Percentiles rank a stretch among this genome's conserved stretches.
These are phyloP conservation scores for Lentinula guzmanii DNA, from an alignment of 768 basidiomycete genomes.

Conservation along the genomic window DNA sequence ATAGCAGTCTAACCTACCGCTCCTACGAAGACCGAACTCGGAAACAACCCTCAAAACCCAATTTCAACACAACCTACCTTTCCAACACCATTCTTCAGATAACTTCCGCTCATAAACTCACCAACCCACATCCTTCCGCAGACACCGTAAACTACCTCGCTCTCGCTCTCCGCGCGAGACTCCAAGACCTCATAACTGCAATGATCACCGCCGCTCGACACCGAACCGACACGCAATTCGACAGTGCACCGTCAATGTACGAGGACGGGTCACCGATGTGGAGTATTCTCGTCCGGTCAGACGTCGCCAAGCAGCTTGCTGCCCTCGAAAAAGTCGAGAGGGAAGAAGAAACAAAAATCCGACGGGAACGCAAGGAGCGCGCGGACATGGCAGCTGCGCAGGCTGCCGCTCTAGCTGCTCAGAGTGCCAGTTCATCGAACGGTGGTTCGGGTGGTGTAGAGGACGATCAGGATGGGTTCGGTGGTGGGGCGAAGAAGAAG, in stretches of 20 bases:
- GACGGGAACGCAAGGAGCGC: slow-evolving; percentile 75
- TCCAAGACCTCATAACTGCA: slow-evolving; percentile 60
- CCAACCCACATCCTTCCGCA: slow-evolving; percentile 44
- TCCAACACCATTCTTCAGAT: slow-evolving; percentile 64
- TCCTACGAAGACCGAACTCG: slow-evolving; percentile 72
- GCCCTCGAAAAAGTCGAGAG: slow-evolving; percentile 74
- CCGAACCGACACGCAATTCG: slow-evolving; percentile 66
- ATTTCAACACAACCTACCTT: slow-evolving; percentile 63
- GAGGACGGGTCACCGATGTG: slow-evolving; percentile 74
- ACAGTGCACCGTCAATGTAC: slow-evolving; percentile 60
- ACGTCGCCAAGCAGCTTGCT: slow-evolving; percentile 72
- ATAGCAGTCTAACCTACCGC: slow-evolving; percentile 57
- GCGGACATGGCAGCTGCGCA: slow-evolving; percentile 68
- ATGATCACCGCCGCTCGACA: slow-evolving; percentile 68
- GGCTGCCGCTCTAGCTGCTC: slow-evolving; percentile 55
- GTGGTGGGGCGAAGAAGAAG: slow-evolving; percentile 60
- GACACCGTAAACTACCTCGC: slow-evolving; percentile 76
- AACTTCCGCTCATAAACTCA: slow-evolving; percentile 63
- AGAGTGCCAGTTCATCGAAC: slow-evolving; percentile 31
- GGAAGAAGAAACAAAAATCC: slow-evolving; percentile 74
- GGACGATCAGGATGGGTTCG: slow-evolving; percentile 38
- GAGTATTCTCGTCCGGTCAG: slow-evolving; percentile 69
- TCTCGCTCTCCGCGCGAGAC: slow-evolving; percentile 67
- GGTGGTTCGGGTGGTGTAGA: slow-evolving; percentile 25
- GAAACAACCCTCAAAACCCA: slow-evolving; percentile 65